Base-by-base conservation (phyloP, 306 rosid genomes). In the Begonia loranthoides region DNA sequence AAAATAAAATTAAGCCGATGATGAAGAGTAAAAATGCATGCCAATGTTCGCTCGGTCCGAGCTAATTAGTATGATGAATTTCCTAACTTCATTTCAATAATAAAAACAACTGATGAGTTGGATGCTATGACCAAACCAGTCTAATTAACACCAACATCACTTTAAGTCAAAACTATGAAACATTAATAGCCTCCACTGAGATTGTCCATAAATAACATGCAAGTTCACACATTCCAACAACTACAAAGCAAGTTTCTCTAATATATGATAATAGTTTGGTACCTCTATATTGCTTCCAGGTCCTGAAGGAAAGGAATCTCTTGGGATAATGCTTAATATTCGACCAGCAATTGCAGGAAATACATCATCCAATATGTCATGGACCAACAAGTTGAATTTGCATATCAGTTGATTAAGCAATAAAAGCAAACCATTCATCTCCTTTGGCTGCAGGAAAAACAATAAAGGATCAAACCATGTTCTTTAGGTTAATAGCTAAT, bases 231-330 rank as follows among this genome's bases (percentile, higher is more conserved):
- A 44, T 3, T 28, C 36, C 36, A 28, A 28, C 36, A 28, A 8
- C 36, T 28, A 28, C 36, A 28, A 28, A 28, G 36, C 36, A 28
- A 3, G 36, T 4, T 28, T 4, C 8, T 28, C 36, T 28, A 28
- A 28, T 28, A 28, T 28, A 28, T 28, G 36, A 28, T 28, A 28
- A 56, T 45, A 41, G 50, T 40, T 59, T 14, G 70, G 54, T 72
- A 90, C 99, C 95, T 90, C 99, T 5, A 82, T 82, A 59, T 80
- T 73, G 63, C 94, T 75, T 72, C 78, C 95, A 60, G 87, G 81
- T 63, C 87, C 84, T 9, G 80, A 86, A 65, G 81, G 94, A 51
- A 90, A 69, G 59, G 65, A 74, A 50, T 90, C 94, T 58, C 79
- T 76, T 19, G 95, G 86, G 38, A 86, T 76, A 61, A 82, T 62